phyloP scores from a whole-genome alignment of 768 basidiomycete genomes.

The Clathrus columnatus region DNA sequence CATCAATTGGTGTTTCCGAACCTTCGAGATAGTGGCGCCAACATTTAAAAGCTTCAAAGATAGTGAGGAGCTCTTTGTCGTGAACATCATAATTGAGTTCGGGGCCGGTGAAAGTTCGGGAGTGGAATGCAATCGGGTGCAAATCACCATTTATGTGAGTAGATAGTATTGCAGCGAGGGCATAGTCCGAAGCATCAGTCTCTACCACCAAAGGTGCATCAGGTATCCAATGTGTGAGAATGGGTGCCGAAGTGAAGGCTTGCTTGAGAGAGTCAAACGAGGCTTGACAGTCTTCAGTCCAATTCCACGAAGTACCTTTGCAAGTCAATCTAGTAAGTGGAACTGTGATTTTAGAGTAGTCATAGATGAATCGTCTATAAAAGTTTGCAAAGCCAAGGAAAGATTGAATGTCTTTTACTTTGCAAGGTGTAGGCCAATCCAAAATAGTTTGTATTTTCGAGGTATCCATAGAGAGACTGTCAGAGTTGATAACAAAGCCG shows the following conservation, averaged over 20 bases:
- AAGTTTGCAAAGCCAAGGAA: slow-evolving; percentile 29
- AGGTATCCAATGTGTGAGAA: slow-evolving; percentile 6
- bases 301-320: slow-evolving; percentile 22
- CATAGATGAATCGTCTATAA: slow-evolving; percentile 24
- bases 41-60: slow-evolving; percentile 26
- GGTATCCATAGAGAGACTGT: slow-evolving; percentile 14
- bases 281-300: slow-evolving; percentile 16
- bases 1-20: not conserved
- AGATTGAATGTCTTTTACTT: slow-evolving; percentile 32
- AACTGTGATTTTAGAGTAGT: slow-evolving; percentile 26
- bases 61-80: slow-evolving; percentile 34
- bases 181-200: slow-evolving; percentile 1
- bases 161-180: not conserved
- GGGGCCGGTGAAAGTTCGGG: not conserved
- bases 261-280: slow-evolving; percentile 26
- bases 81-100: slow-evolving; percentile 5
- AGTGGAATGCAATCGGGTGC: slow-evolving; percentile 1
- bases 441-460: slow-evolving; percentile 13
- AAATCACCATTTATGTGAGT: not conserved
- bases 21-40: slow-evolving; percentile 30
- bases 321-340: slow-evolving; percentile 23
- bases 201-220: not conserved
- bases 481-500: slow-evolving; percentile 14
- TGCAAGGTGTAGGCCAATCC: slow-evolving; percentile 22
- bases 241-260: slow-evolving; percentile 19